Percentiles rank a stretch among this genome's conserved stretches.
phyloP scores from a whole-genome alignment of 345 rosid genomes.

The Citrus sinensis region DNA sequence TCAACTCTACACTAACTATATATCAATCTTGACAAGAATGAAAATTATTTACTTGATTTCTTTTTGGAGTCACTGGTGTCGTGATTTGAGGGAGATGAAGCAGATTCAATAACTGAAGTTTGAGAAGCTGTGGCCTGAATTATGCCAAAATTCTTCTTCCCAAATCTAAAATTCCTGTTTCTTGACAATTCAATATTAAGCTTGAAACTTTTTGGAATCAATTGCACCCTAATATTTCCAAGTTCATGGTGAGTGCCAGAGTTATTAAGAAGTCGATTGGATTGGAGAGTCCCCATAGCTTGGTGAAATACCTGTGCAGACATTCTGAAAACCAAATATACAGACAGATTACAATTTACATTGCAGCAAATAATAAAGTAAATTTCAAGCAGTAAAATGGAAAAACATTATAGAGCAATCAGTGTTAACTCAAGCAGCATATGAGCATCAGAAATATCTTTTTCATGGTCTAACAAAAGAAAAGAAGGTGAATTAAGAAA shows the following conservation, averaged over 20 bases:
- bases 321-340: slow-evolving; percentile 49
- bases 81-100: slow-evolving; percentile 49
- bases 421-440: background rate
- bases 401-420: background rate
- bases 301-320: slow-evolving; percentile 55
- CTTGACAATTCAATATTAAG: slow-evolving; percentile 26
- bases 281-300: slow-evolving; percentile 35
- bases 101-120: slow-evolving; percentile 50
- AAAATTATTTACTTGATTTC: slow-evolving; percentile 54
- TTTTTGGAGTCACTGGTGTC: slow-evolving; percentile 34
- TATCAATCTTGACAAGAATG: slow-evolving; percentile 6
- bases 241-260: slow-evolving; percentile 30
- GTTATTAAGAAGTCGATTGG: slow-evolving; percentile 29
- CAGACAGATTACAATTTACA: background rate
- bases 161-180: slow-evolving; percentile 19
- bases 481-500: background rate
- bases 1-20: background rate
- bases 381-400: background rate
- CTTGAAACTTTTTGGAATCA: slow-evolving; percentile 29
- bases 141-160: slow-evolving; percentile 26
- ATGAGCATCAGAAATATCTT: background rate
- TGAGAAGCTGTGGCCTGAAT: slow-evolving; percentile 56
- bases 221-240: slow-evolving; percentile 30
- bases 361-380: background rate
- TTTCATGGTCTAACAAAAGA: background rate